Base-by-base conservation (phyloP, 2,329 filamentous ascomycete genomes). In the Alternaria postmessia region DNA sequence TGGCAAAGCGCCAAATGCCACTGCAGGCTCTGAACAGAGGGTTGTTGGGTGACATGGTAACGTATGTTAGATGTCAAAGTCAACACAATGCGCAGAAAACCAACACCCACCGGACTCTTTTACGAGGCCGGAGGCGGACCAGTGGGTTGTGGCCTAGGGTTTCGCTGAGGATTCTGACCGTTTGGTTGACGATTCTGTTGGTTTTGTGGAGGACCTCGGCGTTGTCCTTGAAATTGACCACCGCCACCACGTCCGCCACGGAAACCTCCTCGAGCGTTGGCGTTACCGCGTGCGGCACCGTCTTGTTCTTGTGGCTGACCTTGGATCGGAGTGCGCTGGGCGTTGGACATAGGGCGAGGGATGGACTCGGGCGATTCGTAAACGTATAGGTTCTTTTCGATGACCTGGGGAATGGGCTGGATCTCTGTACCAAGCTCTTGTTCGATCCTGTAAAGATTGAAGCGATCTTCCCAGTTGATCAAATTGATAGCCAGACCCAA, bases 391-490 rank as follows among this genome's bases (percentile, higher is more conserved):
- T 91, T 96, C 87, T 97, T 98, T 84, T 99, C 95, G 67, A 99
- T 99, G 69, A 88, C 91, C 53, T 89, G 86, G 18, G 95, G 95
- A 73, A 99, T 99, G n/a, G 95, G 90, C 76, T 95, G 92, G 63
- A 99, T 99, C 81, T 99, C 95, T 7, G 95, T 99, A 53, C 95
- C 95, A 41, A 99, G 85, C 75, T 99, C 95, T 71, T 96, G 91
- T 80, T 99, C 95, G 70, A 99, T 99, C 79, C 96, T 96, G 85
- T 99, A 99, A 20, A 99, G 86, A 80, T 98, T 99, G 86, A 97
- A 98, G 28, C 95, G 89, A 79, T 99, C 95, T 59, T 99, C 95
- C 95, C 95, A 99, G 80, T 96, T 98, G 85, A 99, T 99, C 78
- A 99, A 84, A 81, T 99, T 99, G 78, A 99, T 99, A 66, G 96